Conservation (phyloP, 1,284 basidiomycete genomes). For the Ganoderma lucidum region DNA sequence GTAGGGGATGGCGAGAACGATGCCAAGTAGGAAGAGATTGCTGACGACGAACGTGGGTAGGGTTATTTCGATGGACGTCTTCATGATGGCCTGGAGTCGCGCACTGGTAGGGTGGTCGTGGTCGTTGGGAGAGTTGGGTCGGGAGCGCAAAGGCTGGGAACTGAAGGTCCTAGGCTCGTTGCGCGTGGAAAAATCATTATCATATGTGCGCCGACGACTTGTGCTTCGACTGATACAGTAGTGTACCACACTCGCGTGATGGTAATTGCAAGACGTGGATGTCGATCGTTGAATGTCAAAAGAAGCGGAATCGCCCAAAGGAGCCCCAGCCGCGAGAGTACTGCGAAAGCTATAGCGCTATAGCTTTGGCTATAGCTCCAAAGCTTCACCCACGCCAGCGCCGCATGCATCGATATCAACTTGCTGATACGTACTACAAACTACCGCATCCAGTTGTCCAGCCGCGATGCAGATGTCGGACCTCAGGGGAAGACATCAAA, state of each 20-base stretch:
- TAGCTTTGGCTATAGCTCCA: too few species aligned
- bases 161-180: background rate
- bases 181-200: background rate
- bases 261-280: background rate
- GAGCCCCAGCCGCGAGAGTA: too few species aligned
- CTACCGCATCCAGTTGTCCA: too few species aligned
- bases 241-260: too few species aligned
- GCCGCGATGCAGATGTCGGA: too few species aligned
- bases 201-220: too few species aligned
- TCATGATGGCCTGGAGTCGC: background rate
- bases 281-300: background rate
- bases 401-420: too few species aligned
- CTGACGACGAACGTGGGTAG: slow-evolving; percentile 12
- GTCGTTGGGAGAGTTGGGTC: background rate
- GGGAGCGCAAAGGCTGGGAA: background rate
- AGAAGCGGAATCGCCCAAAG: too few species aligned
- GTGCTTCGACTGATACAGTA: background rate
- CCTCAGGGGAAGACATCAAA: too few species aligned
- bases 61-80: background rate
- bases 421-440: too few species aligned
- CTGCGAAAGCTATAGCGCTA: too few species aligned
- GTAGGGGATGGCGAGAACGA: slow-evolving; percentile 26
- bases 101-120: background rate
- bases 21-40: slow-evolving; percentile 26
- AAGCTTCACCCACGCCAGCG: too few species aligned